phyloP scores from a whole-genome alignment of 1,284 basidiomycete genomes.

The Ustilago crameri region DNA sequence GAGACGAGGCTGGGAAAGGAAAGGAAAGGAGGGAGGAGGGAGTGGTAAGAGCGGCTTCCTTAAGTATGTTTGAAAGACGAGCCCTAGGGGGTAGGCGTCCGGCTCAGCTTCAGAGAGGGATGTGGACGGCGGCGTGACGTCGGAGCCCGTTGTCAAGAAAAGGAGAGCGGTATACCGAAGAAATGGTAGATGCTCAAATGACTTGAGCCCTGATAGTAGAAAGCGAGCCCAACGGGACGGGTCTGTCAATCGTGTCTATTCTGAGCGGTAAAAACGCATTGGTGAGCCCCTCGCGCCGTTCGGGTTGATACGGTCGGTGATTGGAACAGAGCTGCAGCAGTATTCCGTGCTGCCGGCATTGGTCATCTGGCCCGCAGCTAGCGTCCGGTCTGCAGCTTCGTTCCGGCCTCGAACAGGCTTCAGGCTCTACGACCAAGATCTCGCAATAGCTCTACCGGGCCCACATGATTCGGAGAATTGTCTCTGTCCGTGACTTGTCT shows the following conservation, averaged over 20 bases:
- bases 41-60: neutral
- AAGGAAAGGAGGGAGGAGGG: constrained; percentile 10
- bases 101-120: neutral
- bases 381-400: neutral
- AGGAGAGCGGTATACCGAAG: neutral
- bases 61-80: constrained; percentile 19
- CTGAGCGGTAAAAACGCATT: neutral
- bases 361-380: too few species aligned
- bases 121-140: constrained; percentile 3
- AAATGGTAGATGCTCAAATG: constrained; percentile 4
- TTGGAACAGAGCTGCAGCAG: too few species aligned
- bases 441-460: too few species aligned
- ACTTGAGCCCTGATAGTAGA: too few species aligned
- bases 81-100: neutral
- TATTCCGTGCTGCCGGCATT: neutral
- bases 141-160: constrained; percentile 3
- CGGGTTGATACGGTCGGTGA: too few species aligned
- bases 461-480: too few species aligned
- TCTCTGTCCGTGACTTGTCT: too few species aligned
- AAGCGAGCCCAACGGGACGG: too few species aligned
- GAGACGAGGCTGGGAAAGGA: constrained; percentile 30
- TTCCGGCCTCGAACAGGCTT: too few species aligned
- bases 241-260: constrained; percentile 12
- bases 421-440: too few species aligned
- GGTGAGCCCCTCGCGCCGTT: too few species aligned